Conservation (phyloP, 257 asterid genomes). For the Verbena officinalis region DNA sequence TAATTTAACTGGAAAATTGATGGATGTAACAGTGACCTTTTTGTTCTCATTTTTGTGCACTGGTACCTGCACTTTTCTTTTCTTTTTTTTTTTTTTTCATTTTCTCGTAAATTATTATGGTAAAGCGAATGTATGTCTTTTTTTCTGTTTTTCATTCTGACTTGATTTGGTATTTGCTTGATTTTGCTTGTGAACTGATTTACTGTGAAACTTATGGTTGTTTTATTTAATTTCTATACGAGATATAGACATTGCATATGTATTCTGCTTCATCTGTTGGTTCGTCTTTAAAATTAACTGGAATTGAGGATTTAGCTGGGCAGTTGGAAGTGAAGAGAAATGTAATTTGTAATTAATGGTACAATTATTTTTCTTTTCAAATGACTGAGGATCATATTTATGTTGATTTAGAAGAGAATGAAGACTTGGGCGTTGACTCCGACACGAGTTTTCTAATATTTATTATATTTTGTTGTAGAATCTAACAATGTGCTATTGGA, state of each 20-base stretch:
- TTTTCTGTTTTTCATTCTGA: not conserved
- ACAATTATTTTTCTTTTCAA: too few species aligned
- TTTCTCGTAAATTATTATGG: not conserved
- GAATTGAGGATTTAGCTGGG: conserved; percentile 11
- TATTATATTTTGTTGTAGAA: too few species aligned
- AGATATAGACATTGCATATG: not conserved
- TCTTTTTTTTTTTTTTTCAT: not conserved
- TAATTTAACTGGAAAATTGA: conserved; percentile 14
- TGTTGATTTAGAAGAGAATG: too few species aligned
- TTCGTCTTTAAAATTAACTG: conserved; percentile 13
- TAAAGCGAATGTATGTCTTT: conserved; percentile 28
- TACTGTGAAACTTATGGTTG: conserved; percentile 8
- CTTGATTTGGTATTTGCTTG: not conserved
- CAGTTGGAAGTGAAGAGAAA: not conserved
- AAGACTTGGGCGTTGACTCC: too few species aligned
- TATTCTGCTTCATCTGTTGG: conserved; percentile 1
- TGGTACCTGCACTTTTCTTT: conserved; percentile 20
- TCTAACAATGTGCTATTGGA: too few species aligned
- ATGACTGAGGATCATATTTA: too few species aligned
- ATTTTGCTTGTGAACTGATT: conserved; percentile 23
- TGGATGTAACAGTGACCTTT: conserved; percentile 31
- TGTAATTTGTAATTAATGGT: too few species aligned
- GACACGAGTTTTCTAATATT: too few species aligned
- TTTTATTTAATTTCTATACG: conserved; percentile 12
- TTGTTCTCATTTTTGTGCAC: not conserved